Conservation (phyloP, 2,329 filamentous ascomycete genomes). For the Penicillium sp. region DNA sequence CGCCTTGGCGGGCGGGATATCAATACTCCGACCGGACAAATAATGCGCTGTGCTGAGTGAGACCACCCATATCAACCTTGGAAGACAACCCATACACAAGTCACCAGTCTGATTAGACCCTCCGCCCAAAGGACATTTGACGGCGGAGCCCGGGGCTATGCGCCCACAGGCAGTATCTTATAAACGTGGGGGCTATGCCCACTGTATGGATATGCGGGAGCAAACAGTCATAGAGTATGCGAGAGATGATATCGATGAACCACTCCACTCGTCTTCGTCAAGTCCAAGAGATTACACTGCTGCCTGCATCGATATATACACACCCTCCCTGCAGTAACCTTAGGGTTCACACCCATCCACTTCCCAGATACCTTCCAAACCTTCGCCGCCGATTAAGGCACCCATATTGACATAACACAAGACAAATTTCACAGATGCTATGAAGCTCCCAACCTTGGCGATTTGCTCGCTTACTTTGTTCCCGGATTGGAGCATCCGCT, state of each 20-base stretch:
- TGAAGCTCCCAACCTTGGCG: background rate
- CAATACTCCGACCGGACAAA: background rate
- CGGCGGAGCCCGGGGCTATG: background rate
- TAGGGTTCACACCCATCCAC: too few relatives aligned
- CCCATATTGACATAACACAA: background rate
- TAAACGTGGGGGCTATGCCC: background rate
- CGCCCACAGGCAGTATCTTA: background rate
- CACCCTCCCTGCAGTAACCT: background rate
- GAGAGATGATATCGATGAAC: background rate
- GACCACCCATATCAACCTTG: background rate
- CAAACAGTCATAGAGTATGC: background rate
- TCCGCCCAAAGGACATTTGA: too few relatives aligned
- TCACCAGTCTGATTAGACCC: background rate
- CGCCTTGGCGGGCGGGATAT: background rate
- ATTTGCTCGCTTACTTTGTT: background rate
- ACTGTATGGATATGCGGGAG: background rate
- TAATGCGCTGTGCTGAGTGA: background rate
- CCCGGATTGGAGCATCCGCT: too few relatives aligned
- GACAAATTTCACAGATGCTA: background rate
- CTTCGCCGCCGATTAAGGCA: background rate
- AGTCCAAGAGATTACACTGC: background rate
- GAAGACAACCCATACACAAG: background rate
- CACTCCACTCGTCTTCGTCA: background rate
- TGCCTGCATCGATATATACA: background rate
- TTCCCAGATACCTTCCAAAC: background rate